These are phyloP conservation scores for Phaeomoniella chlamydospora DNA, from an alignment of 2,329 filamentous ascomycete genomes.

Conservation along the genomic window DNA sequence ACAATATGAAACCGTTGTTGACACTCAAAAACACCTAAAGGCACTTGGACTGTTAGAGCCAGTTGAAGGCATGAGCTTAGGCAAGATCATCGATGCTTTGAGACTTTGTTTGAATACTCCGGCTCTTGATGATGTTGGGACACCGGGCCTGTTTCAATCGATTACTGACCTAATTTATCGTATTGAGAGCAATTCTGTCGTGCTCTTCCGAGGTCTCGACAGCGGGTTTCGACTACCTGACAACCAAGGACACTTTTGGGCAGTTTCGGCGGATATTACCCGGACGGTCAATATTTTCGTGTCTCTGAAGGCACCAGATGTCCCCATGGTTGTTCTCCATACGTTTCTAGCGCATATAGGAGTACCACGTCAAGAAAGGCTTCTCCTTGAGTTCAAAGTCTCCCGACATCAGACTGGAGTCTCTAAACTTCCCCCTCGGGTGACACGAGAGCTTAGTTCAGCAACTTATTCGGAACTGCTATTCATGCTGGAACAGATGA, in stretches of 20 bases:
- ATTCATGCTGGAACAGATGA: background rate
- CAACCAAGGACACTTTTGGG: constrained; percentile 19
- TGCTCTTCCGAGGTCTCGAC: constrained; percentile 21
- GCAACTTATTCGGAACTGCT: background rate
- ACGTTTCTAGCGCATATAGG: constrained; percentile 24
- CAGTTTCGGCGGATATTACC: constrained; percentile 11
- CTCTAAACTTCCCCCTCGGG: background rate
- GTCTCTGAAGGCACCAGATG: constrained; percentile 18
- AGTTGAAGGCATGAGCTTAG: constrained; percentile 6
- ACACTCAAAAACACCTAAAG: constrained; percentile 17
- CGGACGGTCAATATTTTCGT: constrained; percentile 16
- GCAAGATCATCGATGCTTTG: background rate
- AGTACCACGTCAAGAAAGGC: constrained; percentile 17
- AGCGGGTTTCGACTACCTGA: constrained; percentile 20
- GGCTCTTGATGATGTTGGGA: background rate
- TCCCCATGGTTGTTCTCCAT: constrained; percentile 18
- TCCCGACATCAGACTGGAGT: constrained; percentile 9
- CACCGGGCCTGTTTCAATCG: background rate
- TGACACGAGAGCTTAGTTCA: background rate
- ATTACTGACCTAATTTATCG: constrained; percentile 12
- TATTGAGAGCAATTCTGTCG: constrained; percentile 9
- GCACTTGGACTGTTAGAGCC: constrained; percentile 15
- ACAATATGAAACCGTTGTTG: constrained; percentile 17
- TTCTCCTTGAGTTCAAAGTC: constrained; percentile 15
- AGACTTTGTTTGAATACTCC: background rate